These are phyloP conservation scores for Mycena crocata DNA, from an alignment of 768 basidiomycete species.

Conservation along the genomic window DNA sequence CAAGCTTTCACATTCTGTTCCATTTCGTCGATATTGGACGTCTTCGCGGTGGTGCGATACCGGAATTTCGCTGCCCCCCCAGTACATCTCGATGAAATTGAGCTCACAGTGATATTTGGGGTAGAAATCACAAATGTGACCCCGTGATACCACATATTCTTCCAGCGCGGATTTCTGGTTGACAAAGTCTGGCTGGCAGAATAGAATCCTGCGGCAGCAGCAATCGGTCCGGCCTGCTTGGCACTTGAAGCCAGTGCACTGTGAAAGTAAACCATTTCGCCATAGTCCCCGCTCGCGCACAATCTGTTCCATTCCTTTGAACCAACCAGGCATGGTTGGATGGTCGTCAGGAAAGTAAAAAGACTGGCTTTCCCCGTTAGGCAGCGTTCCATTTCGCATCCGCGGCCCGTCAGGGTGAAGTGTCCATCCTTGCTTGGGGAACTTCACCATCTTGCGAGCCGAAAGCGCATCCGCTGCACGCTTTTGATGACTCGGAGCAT, in stretches of 20 bases:
- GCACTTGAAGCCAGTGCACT: constrained; percentile 8
- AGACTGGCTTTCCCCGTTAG: constrained; percentile 38
- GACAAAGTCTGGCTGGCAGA: too few species aligned
- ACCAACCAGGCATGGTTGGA: constrained; percentile 25
- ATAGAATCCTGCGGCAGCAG: constrained; percentile 33
- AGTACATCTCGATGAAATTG: constrained; percentile 28
- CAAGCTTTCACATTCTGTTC: neutral
- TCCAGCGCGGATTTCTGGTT: too few species aligned
- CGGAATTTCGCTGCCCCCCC: constrained; percentile 42
- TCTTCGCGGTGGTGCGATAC: neutral
- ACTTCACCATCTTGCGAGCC: constrained; percentile 43
- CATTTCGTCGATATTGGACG: neutral
- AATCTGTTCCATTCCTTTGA: constrained; percentile 33
- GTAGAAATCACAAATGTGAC: too few species aligned
- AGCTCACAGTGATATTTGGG: constrained; percentile 10
- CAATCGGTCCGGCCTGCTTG: constrained; percentile 22
- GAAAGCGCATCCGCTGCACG: constrained; percentile 41
- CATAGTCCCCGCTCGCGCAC: neutral
- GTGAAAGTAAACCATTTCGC: neutral
- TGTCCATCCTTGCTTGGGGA: constrained; percentile 25
- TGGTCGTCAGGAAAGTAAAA: constrained; percentile 48
- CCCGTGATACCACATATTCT: too few species aligned
- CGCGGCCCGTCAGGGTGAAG: constrained; percentile 21
- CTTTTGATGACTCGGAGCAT: constrained; percentile 41
- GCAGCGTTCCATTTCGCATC: constrained; percentile 37